Percentiles rank a stretch among this genome's conserved stretches.
Evolutionary conservation across 768 basidiomycete species (phyloP).

Genomic region (Auriscalpium microsporum): DNA sequence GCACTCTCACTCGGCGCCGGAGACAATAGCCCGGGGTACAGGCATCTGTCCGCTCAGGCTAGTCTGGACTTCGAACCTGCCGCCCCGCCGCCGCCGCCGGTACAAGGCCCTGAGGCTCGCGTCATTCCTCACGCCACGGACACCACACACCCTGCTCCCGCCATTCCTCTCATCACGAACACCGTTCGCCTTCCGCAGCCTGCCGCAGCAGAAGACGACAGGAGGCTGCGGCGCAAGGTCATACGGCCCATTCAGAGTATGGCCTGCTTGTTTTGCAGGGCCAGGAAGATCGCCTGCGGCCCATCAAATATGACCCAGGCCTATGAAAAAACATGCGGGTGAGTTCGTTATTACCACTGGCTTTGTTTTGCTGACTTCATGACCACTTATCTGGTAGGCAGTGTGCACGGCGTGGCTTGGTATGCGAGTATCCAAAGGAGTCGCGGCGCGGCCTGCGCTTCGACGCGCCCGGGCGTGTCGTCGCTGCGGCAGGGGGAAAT

Average conservation of each 20-base stretch:
- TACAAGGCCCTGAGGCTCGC: neutral
- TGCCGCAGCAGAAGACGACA: neutral
- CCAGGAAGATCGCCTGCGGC: constrained; percentile 29
- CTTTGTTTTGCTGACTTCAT: neutral
- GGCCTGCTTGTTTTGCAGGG: constrained; percentile 28
- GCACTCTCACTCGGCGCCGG: too few species aligned
- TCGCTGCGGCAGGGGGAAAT: too few species aligned
- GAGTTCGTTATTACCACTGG: neutral
- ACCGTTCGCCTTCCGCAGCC: neutral
- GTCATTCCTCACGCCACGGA: neutral
- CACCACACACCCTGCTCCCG: neutral
- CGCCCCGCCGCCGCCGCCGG: neutral
- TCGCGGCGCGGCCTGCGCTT: constrained; percentile 3
- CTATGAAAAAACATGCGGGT: constrained; percentile 21
- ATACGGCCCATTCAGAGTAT: constrained; percentile 1
- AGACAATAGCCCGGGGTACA: too few species aligned
- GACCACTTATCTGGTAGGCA: constrained; percentile 1
- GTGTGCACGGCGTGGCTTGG: constrained; percentile 7
- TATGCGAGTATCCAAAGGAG: constrained; percentile 11
- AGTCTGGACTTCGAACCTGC: neutral
- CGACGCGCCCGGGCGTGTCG: too few species aligned
- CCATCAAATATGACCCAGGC: constrained; percentile 20
- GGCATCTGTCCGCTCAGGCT: too few species aligned
- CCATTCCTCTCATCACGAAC: neutral
- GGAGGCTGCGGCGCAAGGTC: neutral